These are phyloP conservation scores for Globisporangium mamillatum DNA, from an alignment of 352 stramenopile species.

Conservation along the genomic window DNA sequence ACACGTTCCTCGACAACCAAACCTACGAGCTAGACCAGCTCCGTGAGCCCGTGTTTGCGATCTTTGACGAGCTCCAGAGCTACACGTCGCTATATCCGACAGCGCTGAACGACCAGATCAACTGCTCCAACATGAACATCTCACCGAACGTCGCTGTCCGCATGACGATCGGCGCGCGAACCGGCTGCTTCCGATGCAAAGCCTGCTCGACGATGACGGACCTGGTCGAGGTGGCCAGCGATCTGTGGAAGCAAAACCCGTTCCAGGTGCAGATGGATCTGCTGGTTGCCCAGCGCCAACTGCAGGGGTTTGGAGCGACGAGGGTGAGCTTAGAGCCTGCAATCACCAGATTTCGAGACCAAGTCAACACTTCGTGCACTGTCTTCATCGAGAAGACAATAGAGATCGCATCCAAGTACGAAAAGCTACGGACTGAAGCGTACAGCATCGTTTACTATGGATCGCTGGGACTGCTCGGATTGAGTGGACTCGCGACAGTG, in stretches of 20 bases:
- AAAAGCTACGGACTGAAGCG: constrained; percentile 28
- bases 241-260: constrained; percentile 38
- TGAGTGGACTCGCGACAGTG: constrained; percentile 27
- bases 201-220: constrained; percentile 36
- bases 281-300: constrained; percentile 32
- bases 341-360: constrained; percentile 30
- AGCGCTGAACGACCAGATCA: constrained; percentile 20
- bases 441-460: constrained; percentile 28
- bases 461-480: constrained; percentile 28
- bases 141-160: constrained; percentile 37
- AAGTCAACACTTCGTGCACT: constrained; percentile 28
- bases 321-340: constrained; percentile 22
- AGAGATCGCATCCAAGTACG: constrained; percentile 24
- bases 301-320: constrained; percentile 34
- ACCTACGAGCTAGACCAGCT: constrained; percentile 32
- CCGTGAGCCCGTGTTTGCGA: constrained; percentile 35
- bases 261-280: constrained; percentile 64
- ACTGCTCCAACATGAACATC: constrained; percentile 51
- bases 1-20: constrained; percentile 51
- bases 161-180: constrained; percentile 52
- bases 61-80: constrained; percentile 32
- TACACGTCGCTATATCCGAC: constrained; percentile 57
- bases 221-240: constrained; percentile 30
- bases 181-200: constrained; percentile 68
- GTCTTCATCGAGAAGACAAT: constrained; percentile 15